phyloP scores from a whole-genome alignment of 2,329 filamentous ascomycete species.

The Claviceps spartinae region DNA sequence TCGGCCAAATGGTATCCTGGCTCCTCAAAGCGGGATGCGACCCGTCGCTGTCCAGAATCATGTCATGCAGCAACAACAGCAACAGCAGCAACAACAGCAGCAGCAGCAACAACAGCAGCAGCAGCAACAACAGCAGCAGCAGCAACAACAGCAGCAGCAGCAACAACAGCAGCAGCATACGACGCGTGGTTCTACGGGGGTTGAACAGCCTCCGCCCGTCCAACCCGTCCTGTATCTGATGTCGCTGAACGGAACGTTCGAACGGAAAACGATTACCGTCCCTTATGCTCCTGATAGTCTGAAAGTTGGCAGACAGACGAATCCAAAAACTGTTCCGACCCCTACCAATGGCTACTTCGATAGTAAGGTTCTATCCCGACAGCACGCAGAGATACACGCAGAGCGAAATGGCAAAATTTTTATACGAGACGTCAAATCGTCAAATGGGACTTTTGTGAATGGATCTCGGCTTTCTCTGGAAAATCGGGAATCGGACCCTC shows the following conservation, averaged over 20 bases:
- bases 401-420: slow-evolving; percentile 73
- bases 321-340: slow-evolving; percentile 88
- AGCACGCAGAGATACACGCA: slow-evolving; percentile 96
- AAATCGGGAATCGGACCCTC: slow-evolving; percentile 90
- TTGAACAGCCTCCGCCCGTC: slow-evolving; percentile 46
- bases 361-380: slow-evolving; percentile 89
- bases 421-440: slow-evolving; percentile 96
- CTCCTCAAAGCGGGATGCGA: slow-evolving; percentile 20
- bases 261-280: slow-evolving; percentile 89
- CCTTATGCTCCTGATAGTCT: slow-evolving; percentile 90
- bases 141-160: slow-evolving; percentile 31
- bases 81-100: too few species aligned
- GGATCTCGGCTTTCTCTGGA: slow-evolving; percentile 79
- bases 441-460: slow-evolving; percentile 97
- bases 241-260: slow-evolving; percentile 91
- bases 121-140: slow-evolving; percentile 25
- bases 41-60: slow-evolving; percentile 19
- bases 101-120: too few species aligned
- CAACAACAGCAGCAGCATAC: slow-evolving; percentile 32
- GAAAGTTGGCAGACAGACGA: slow-evolving; percentile 90
- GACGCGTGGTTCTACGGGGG: slow-evolving; percentile 41
- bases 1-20: slow-evolving; percentile 28
- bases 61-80: slow-evolving; percentile 15
- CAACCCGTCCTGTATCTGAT: slow-evolving; percentile 73
- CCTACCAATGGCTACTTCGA: slow-evolving; percentile 92